These are phyloP conservation scores for Phytophthora kernoviae DNA, from an alignment of 352 stramenopile genomes.

Conservation along the genomic window DNA sequence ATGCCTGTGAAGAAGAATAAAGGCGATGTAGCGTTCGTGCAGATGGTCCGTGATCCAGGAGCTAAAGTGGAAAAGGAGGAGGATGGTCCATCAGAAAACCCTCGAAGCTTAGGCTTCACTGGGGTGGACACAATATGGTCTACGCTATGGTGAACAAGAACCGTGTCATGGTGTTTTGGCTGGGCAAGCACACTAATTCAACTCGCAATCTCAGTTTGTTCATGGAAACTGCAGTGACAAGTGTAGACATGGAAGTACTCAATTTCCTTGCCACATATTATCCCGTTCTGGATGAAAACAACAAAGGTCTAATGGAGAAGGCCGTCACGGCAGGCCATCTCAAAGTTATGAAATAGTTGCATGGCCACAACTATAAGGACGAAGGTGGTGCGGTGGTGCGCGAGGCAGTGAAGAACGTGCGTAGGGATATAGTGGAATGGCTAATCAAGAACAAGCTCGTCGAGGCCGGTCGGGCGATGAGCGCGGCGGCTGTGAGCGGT, in stretches of 20 bases:
- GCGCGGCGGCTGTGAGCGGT: neutral
- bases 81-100: neutral
- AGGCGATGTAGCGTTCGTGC: neutral
- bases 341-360: constrained; percentile 8
- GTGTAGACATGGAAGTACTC: constrained; percentile 1
- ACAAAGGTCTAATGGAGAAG: constrained; percentile 2
- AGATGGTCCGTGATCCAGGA: neutral
- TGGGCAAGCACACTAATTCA: constrained; percentile 2
- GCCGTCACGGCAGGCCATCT: neutral
- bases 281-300: neutral
- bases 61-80: neutral
- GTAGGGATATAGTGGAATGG: constrained; percentile 4
- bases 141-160: neutral
- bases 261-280: constrained; percentile 1
- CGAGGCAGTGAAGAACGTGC: neutral
- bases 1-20: neutral
- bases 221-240: neutral
- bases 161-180: neutral
- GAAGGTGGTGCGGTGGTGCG: neutral
- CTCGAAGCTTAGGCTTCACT: neutral
- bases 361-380: constrained; percentile 4
- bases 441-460: constrained; percentile 7
- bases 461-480: constrained; percentile 9
- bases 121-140: constrained; percentile 3
- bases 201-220: neutral